phyloP scores from a whole-genome alignment of 2,329 filamentous ascomycete species.

The Ophiostoma himal-ulmi region DNA sequence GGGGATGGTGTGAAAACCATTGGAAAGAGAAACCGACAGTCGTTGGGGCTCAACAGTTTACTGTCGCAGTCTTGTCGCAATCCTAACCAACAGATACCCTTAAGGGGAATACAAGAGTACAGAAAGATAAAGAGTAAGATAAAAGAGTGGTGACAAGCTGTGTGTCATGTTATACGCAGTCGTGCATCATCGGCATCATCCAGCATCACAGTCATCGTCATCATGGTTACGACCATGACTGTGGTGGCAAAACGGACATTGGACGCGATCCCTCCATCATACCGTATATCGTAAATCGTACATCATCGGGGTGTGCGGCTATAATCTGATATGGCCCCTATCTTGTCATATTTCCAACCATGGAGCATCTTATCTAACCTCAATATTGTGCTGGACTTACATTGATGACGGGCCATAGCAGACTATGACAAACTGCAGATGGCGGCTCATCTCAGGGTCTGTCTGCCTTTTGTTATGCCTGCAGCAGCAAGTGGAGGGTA shows the following conservation, averaged over 20 bases:
- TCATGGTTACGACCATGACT: not conserved
- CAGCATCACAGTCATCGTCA: conserved; percentile 1
- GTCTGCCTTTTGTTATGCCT: conserved; percentile 3
- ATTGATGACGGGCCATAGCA: not conserved
- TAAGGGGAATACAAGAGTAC: not conserved
- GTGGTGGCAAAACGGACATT: not conserved
- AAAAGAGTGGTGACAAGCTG: not conserved
- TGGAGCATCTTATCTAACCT: not conserved
- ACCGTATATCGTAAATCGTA: not conserved
- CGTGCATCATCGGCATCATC: not conserved
- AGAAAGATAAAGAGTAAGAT: not conserved
- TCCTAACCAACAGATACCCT: not conserved
- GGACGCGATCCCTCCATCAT: not conserved
- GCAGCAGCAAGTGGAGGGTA: conserved; percentile 1
- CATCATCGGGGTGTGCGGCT: not conserved
- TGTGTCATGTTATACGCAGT: conserved; percentile 3
- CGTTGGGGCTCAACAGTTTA: conserved; percentile 2
- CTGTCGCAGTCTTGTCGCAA: no score
- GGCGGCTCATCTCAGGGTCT: not conserved
- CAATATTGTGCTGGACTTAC: not conserved
- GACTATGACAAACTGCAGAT: not conserved
- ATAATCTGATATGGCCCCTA: not conserved
- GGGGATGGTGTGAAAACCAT: not conserved
- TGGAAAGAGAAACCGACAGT: not conserved
- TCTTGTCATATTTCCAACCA: not conserved